Base-by-base conservation (phyloP, 257 asterid species). In the Schizonepeta tenuifolia region DNA sequence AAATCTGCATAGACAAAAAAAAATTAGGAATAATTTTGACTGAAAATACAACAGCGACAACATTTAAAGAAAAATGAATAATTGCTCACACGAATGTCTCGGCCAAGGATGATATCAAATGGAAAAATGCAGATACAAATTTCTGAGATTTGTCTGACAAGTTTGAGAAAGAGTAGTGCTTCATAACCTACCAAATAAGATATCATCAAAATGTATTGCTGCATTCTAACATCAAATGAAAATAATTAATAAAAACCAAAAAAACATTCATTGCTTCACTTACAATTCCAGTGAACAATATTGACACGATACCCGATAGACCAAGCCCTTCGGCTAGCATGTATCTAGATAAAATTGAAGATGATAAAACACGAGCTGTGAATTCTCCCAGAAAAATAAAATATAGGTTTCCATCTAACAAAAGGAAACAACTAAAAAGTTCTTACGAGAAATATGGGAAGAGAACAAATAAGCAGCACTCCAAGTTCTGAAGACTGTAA, bases 281-380 rank as follows among this genome's bases (percentile, higher is more conserved):
- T 84, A 94, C 97, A 62, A 95, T 92, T 87, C 99, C 99, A 69
- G 99, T 95, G 89, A 91, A 95, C 79, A 95, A 75, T 82, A 95
- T 95, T 26, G 99, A 95, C 22, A 95, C 98, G 26, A 95, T 95
- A 56, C 99, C 99, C 53, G 99, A 91, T 56, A 95, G 93, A 77
- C 99, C 98, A 79, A 92, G 93, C 72, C 99, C 99, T 90, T 95
- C 99, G 5, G 99, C 96, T 77, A 95, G 85, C 98, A 95, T 95
- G 77, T 95, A 95, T 40, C 97, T 94, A 74, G 26, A 65, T 35
- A 69, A 46, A 65, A 72, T 74, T 22, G 66, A 71, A 72, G 66
- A 90, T 49, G 35, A 75, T 24, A 44, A 44, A 76, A 53, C 24
- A 57, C 61, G 61, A 41, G 65, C 18, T 67, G 65, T 65, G 73